phyloP scores from a whole-genome alignment of 2,329 filamentous ascomycete species.

The Ascomycota sp. region DNA sequence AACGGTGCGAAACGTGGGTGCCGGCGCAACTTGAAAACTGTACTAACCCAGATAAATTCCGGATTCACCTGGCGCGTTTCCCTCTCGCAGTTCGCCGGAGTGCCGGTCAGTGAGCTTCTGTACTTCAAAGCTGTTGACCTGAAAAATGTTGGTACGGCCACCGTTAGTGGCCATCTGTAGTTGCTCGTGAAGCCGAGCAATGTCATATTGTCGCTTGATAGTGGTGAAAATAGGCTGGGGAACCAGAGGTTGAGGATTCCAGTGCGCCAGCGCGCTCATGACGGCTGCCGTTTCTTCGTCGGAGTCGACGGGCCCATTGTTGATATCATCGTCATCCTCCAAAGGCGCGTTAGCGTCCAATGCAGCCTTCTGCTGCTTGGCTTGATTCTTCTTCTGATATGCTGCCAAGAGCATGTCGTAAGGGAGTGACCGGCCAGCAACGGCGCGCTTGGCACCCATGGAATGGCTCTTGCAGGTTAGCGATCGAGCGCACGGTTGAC shows the following conservation, averaged over 20 bases:
- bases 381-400: constrained; percentile 95
- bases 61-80: constrained; percentile 39
- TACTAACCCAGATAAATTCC: no score
- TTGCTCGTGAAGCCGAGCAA: constrained; percentile 40
- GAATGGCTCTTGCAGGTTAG: constrained; percentile 83
- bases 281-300: constrained; percentile 84
- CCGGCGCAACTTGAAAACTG: no score
- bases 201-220: constrained; percentile 39
- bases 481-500: constrained; percentile 66
- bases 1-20: no score
- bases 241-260: constrained; percentile 57
- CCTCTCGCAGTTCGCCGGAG: constrained; percentile 21
- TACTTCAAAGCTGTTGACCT: constrained; percentile 31
- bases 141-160: constrained; percentile 42
- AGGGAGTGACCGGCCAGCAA: constrained; percentile 65
- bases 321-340: constrained; percentile 64
- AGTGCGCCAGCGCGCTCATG: constrained; percentile 57
- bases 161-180: constrained; percentile 43
- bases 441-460: constrained; percentile 84
- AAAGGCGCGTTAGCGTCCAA: constrained; percentile 83
- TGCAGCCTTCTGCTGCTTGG: constrained; percentile 88
- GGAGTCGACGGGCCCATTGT: constrained; percentile 64
- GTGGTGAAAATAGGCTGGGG: constrained; percentile 39
- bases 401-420: constrained; percentile 80
- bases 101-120: constrained; percentile 30